Base-by-base conservation (phyloP, 371 early-diverging fungal genomes). In the Scutellospora calospora region DNA sequence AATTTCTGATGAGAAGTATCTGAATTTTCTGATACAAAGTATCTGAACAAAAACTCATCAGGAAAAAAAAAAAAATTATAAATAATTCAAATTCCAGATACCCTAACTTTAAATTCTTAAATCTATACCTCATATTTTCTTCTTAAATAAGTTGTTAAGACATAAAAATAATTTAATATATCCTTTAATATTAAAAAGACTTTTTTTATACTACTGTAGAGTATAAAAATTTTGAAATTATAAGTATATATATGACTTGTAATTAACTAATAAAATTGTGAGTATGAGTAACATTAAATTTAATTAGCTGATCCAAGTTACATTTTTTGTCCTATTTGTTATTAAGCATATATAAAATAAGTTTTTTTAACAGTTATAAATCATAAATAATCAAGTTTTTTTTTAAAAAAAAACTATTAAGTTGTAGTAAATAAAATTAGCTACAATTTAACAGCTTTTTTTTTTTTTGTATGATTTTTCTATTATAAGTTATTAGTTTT, bases 381-480 rank as follows among this genome's bases (percentile, higher is more conserved):
- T 54, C 11, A n/a, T 12, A 54, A 54, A 54, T n/a, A 54, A 54
- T 2, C 14, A 54, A 54, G 12, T 54, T 63, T 63, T 57, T 57
- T 57, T 57, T 4, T 4, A 57, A 57, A 57, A 57, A 18, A 57
- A 57, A 5, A 25, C 57, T 25, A 11, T 2, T 57, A 57, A 25
- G n/a, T 57, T 57, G 63, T 63, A 63, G 63, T 63, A 27, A 63
- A 63, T 63, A 20, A 25, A 63, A 11, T 63, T 63, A 63, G 63
- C 27, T 63, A 25, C 63, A 63, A 63, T 20, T 25, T 63, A 14
- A 27, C 63, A 63, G 63, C 63, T 33, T 63, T 33, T 22, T 63
- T 63, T 63, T 63, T 63, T 63, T 63, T 20, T n/a, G 27, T 63
- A 63, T 63, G 11, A 63, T 33, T 27, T 63, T 22, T 63, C 11